phyloP scores from a whole-genome alignment of 192 early-diverging fungal species.

The Entomortierella chlamydospora region DNA sequence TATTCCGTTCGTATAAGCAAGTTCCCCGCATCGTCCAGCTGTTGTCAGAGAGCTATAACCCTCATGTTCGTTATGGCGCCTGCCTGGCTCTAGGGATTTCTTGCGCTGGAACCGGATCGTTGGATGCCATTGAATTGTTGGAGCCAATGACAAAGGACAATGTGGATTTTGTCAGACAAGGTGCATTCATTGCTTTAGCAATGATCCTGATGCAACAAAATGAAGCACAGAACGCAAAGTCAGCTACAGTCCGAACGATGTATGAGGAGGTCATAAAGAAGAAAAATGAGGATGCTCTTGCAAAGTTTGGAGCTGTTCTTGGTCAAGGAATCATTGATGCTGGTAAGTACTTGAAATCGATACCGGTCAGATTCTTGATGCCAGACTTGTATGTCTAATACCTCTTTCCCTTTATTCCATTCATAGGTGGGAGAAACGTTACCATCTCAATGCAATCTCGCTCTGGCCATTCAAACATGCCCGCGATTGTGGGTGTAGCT shows the following conservation, averaged over 20 bases:
- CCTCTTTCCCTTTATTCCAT: background rate
- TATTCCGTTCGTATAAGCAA: constrained; percentile 92
- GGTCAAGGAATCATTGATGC: constrained; percentile 99
- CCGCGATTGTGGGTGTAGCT: constrained; percentile 98
- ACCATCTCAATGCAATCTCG: constrained; percentile 90
- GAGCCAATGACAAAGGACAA: constrained; percentile 98
- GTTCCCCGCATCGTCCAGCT: constrained; percentile 99
- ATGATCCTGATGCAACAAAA: constrained; percentile 98
- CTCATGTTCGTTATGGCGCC: constrained; percentile 97
- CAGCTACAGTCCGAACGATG: constrained; percentile 85
- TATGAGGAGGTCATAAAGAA: constrained; percentile 90
- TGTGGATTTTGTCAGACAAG: constrained; percentile 98
- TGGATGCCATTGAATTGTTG: constrained; percentile 91
- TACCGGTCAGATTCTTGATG: no score
- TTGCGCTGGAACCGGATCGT: constrained; percentile 93
- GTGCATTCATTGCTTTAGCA: constrained; percentile 93
- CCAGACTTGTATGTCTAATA: background rate
- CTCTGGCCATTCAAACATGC: constrained; percentile 92
- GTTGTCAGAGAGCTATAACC: constrained; percentile 97
- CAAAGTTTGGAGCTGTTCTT: constrained; percentile 95
- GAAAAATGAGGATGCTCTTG: constrained; percentile 92
- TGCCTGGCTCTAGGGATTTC: constrained; percentile 97
- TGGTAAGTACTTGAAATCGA: constrained; percentile 52
- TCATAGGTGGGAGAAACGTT: constrained; percentile 91
- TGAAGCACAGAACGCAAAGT: constrained; percentile 82